Conservation (phyloP, 2,329 filamentous ascomycete species). For the Akanthomyces muscarius region DNA sequence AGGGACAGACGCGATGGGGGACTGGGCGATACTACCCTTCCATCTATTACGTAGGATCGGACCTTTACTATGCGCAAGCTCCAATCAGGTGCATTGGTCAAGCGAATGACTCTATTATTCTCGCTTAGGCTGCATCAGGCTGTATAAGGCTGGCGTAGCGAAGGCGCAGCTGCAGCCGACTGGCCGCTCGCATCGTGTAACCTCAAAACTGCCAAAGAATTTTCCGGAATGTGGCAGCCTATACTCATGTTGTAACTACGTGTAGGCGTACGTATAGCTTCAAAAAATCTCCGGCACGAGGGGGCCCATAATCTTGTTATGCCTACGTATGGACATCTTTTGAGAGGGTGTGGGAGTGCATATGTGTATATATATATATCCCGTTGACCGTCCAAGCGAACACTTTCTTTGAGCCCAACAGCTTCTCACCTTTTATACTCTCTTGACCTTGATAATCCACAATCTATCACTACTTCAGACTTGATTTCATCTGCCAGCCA, state of each 20-base stretch:
- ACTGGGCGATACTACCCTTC: not conserved
- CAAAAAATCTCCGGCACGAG: not conserved
- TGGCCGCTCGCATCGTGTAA: not conserved
- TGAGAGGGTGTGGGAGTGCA: too few species aligned
- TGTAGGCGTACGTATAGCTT: not conserved
- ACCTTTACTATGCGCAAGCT: not conserved
- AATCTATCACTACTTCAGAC: not conserved
- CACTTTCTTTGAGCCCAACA: not conserved
- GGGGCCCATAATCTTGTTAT: too few species aligned
- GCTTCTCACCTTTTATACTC: not conserved
- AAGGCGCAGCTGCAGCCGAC: not conserved
- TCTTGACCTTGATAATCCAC: too few species aligned
- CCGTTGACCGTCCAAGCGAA: not conserved
- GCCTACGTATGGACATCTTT: too few species aligned
- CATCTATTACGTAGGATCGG: not conserved
- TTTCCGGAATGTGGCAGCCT: not conserved
- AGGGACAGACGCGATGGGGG: not conserved
- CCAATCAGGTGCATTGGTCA: not conserved
- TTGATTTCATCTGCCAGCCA: not conserved
- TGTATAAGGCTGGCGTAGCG: not conserved
- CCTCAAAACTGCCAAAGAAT: not conserved
- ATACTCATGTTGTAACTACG: too few species aligned
- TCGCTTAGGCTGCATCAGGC: not conserved
- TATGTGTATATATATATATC: not conserved
- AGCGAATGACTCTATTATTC: too few species aligned